Base-by-base conservation (phyloP, 78 protist genomes). In the Dictyostelium purpureum region DNA sequence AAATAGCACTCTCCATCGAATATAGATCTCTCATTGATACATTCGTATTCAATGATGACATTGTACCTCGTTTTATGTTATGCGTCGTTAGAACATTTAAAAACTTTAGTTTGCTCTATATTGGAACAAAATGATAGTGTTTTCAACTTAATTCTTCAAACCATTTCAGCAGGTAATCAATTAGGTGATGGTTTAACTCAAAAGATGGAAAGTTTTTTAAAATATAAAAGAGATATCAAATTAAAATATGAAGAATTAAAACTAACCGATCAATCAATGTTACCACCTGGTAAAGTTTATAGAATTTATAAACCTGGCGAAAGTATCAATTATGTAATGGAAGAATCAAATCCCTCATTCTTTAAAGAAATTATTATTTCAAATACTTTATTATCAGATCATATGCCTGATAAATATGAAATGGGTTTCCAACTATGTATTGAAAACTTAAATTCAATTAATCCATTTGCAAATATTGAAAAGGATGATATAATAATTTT, bases 381-480 rank as follows among this genome's bases (percentile, higher is more conserved):
- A 45, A 70, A 79, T 61, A 90, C 80, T 0, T 14, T 90, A 24
- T 24, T 90, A 18, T 51, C 88, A 4, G 94, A 90, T 90, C 94
- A 90, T 40, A 49, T 90, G 49, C 94, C 94, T 10, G 94, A 90
- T 35, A 81, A 81, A 79, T 90, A 90, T 54, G 94, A 90, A 56
- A 21, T 14, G 12, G 59, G 71, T 4, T 57, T 90, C 18, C n/a
- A 21, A 28, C 37, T 31, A 4, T 88, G 94, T 56, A 56, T 70
- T 40, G 61, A 47, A 19, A 75, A 75, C 18, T 51, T 75, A 51
- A 51, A 75, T 11, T 51, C 67, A 35, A 42, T 75, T 21, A 52
- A 38, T 38, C 81, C 81, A 6, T 69, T 40, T 21, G 24, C n/a
- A 11, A 28, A 69, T 40, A 31, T 69, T 5, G 76, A 69, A 31